These are phyloP conservation scores for Beauveria brongniartii DNA, from an alignment of 2,329 filamentous ascomycete species.

Conservation along the genomic window DNA sequence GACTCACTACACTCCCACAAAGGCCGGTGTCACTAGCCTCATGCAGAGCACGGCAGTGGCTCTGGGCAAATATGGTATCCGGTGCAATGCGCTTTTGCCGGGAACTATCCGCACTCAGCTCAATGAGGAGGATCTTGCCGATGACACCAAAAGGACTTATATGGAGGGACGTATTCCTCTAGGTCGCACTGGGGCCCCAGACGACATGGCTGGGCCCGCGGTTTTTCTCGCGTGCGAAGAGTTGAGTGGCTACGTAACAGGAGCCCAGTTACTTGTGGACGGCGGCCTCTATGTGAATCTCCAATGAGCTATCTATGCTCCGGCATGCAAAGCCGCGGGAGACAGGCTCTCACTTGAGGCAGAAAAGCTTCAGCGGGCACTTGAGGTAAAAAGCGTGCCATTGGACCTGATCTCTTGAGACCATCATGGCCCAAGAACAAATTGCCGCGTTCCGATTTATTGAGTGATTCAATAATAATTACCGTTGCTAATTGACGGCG, in stretches of 20 bases:
- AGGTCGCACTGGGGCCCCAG: constrained; percentile 61
- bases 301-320: constrained; percentile 41
- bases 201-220: constrained; percentile 75
- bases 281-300: constrained; percentile 86
- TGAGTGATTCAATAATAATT: too few species aligned
- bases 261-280: constrained; percentile 77
- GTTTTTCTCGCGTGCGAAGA: constrained; percentile 76
- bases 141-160: constrained; percentile 63
- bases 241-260: constrained; percentile 73
- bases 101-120: constrained; percentile 79
- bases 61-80: constrained; percentile 64
- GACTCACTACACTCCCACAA: constrained; percentile 83
- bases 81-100: constrained; percentile 77
- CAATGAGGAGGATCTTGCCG: constrained; percentile 73
- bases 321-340: not conserved
- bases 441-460: too few species aligned
- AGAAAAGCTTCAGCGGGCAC: not conserved
- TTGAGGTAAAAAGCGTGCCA: too few species aligned
- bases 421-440: too few species aligned
- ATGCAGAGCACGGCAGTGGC: constrained; percentile 81
- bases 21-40: constrained; percentile 70
- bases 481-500: too few species aligned
- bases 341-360: not conserved
- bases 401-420: too few species aligned
- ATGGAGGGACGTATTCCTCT: constrained; percentile 78